Evolutionary conservation across 148 eudicot genomes (phyloP), one percentile per base, ranked within the genome.

Genomic region (Rhododendron ovatum): DNA sequence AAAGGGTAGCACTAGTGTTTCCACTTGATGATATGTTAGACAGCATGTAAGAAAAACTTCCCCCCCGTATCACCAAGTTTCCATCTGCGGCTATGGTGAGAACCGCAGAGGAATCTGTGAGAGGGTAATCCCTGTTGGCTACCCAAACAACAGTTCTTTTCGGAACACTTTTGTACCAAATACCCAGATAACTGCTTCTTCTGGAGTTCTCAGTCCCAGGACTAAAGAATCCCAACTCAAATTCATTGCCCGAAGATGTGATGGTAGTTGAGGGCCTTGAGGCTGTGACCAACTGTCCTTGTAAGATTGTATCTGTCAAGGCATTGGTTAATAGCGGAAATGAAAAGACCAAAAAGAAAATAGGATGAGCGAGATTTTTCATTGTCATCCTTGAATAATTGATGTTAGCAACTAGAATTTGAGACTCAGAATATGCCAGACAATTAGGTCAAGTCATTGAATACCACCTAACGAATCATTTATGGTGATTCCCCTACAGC

Each of bases 91-190:
- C 86, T 5, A 91, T 39, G 33, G 47, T 85, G n/a, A 92, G 84
- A 48, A 48, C 51, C 11, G 73, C 59, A 0, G 89, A 85, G 3
- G 75, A 47, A 41, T 8, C 84, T 5, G 0, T 26, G 26, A 57
- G 77, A 1, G 93, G 93, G 2, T 85, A 0, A 20, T 90, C 91
- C 65, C 65, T 5, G n/a, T 59, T 59, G 65, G n/a, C 65, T 59
- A 59, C 65, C 65, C 65, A 59, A 59, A 90, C 88, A 13, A 53
- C 10, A 13, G 77, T 80, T 39, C 47, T 26, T 7, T 5, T 1
- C n/a, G n/a, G 6, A 5, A 59, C n/a, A 20, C 22, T 57, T 57
- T 20, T 59, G 65, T 20, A 20, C 65, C 65, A 59, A 59, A 59
- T 20, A 59, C 50, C 69, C 77, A 73, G 2, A 15, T 45, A 89